phyloP scores from a whole-genome alignment of 768 basidiomycete genomes.

The Lactarius hatsudake region DNA sequence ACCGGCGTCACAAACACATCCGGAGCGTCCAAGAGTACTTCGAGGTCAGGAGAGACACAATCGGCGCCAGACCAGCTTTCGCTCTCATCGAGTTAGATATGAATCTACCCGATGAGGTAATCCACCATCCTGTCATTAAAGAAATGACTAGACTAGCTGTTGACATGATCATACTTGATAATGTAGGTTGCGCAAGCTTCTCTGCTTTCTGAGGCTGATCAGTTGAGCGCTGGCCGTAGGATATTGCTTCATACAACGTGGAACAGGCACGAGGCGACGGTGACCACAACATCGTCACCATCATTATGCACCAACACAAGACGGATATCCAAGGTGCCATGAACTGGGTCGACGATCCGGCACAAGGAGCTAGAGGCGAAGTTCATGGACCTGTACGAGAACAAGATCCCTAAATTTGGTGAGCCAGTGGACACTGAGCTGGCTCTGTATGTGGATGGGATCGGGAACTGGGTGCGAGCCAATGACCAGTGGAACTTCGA shows the following conservation, averaged over 20 bases:
- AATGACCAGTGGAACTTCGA: slow-evolving; percentile 43
- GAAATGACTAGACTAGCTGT: background rate
- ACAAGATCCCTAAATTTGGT: slow-evolving; percentile 37
- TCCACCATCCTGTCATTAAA: background rate
- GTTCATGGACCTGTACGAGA: slow-evolving; percentile 33
- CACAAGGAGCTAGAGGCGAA: slow-evolving; percentile 32
- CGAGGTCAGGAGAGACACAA: background rate
- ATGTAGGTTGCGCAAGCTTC: background rate
- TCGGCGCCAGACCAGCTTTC: background rate
- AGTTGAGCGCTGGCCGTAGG: slow-evolving; percentile 19
- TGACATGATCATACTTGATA: slow-evolving; percentile 3
- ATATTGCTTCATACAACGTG: slow-evolving; percentile 32
- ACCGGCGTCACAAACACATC: background rate
- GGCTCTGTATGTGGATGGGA: slow-evolving; percentile 37
- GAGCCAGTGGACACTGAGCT: slow-evolving; percentile 37
- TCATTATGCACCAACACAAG: slow-evolving; percentile 40
- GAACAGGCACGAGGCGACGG: slow-evolving; percentile 37
- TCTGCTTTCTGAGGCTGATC: background rate
- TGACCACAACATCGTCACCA: slow-evolving; percentile 39
- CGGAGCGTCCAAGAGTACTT: slow-evolving; percentile 10
- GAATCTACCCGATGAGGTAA: background rate
- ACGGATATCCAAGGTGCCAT: slow-evolving; percentile 36
- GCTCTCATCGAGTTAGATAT: background rate
- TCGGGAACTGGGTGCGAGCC: slow-evolving; percentile 43
- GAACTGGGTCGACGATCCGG: slow-evolving; percentile 31